Base-by-base conservation (phyloP, 306 rosid genomes). In the Casuarina cunninghamiana region DNA sequence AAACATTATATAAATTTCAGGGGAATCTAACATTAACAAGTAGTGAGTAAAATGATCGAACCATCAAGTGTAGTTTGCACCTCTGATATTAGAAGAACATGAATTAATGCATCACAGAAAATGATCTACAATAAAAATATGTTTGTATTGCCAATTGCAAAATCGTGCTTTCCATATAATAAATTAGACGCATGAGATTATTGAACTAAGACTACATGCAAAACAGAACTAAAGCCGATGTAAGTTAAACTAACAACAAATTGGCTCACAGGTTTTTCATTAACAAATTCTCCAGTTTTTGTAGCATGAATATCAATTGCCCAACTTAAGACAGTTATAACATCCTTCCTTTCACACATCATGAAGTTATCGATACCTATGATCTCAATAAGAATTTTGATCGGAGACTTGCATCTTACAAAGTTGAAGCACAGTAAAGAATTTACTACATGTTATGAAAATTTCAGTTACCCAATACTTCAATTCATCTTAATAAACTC, bases 1-100 rank as follows among this genome's bases (percentile, higher is more conserved):
- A 39, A 57, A 77, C 45, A 21, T 53, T 62, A 19, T 42, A 35
- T 41, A 57, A 43, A 57, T 53, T 13, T 38, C 43, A 49, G 19
- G 72, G 46, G 19, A 50, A 55, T 73, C 2, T 50, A 54, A 41
- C 60, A 61, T 37, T 68, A 60, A 61, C 37, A 57, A 37, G 72
- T 66, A 53, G 51, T 35, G 3, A 75, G 5, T n/a, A 21, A 37
- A 58, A 75, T 79, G 68, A 43, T 38, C 3, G 44, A 32, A 72
- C 60, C 48, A 62, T 61, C 10, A 41, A 49, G 19, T 26, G 41
- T 5, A 39, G 15, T 61, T 61, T 61, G 44, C 55, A n/a, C 10
- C 43, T 4, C 8, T 53, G 12, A 71, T 46, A 58, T 9, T 15
- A 2, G 13, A 50, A 39, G n/a, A 74, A 32, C 35, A 13, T 46